Conservation (phyloP, 495 filamentous ascomycete genomes). For the Beverwykella pulmonaria region DNA sequence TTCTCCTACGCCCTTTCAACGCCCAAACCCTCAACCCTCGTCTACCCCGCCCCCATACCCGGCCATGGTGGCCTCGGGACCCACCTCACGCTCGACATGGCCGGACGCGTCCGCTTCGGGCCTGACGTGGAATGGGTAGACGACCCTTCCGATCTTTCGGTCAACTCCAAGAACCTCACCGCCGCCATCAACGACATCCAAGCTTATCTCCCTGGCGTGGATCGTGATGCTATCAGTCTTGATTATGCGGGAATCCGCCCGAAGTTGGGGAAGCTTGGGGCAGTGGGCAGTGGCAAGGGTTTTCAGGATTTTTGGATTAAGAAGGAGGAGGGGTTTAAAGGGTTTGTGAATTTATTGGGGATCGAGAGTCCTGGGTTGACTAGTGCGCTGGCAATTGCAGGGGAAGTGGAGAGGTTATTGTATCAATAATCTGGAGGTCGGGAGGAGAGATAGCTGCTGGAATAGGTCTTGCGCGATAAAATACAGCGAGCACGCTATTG, state of each 20-base stretch:
- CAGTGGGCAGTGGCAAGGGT: conserved; percentile 57
- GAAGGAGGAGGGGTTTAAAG: conserved; percentile 76
- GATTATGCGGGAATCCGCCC: conserved; percentile 93
- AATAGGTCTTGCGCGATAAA: not conserved
- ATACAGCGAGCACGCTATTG: no score
- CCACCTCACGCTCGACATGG: conserved; percentile 89
- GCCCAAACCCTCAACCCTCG: conserved; percentile 70
- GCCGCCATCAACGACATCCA: conserved; percentile 73
- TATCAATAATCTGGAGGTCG: conserved; percentile 54
- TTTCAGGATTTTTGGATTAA: conserved; percentile 87
- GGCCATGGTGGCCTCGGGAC: conserved; percentile 87
- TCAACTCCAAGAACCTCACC: conserved; percentile 60
- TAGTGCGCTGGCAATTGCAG: conserved; percentile 83
- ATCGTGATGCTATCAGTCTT: conserved; percentile 64
- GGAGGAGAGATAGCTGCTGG: not conserved
- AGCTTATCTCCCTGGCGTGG: conserved; percentile 74
- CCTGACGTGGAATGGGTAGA: conserved; percentile 95
- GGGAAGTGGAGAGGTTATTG: conserved; percentile 74
- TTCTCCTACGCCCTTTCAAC: conserved; percentile 74
- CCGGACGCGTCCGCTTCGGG: conserved; percentile 84
- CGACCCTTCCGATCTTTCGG: conserved; percentile 60
- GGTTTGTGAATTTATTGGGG: conserved; percentile 90
- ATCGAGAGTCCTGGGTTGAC: conserved; percentile 97
- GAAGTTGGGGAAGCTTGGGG: conserved; percentile 68
- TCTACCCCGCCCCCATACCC: conserved; percentile 83